Evolutionary conservation across 2,329 filamentous ascomycete genomes (phyloP).

Genomic region (Epichloe uncinata): DNA sequence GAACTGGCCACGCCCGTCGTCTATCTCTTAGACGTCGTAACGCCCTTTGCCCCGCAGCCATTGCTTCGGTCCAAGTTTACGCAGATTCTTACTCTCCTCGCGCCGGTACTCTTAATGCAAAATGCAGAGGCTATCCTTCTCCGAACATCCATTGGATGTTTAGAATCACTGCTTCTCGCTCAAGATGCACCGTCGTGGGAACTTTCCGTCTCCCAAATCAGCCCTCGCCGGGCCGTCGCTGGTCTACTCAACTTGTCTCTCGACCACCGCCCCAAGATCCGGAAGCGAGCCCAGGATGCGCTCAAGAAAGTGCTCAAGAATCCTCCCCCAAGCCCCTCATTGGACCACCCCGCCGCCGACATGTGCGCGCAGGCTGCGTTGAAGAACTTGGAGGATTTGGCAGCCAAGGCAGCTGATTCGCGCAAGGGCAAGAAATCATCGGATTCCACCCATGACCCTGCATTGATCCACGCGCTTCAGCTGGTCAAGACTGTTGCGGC

Average conservation of each 20-base stretch:
- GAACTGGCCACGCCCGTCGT: constrained; percentile 77
- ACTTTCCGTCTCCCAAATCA: constrained; percentile 66
- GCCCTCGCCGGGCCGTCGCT: constrained; percentile 75
- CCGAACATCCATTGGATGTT: constrained; percentile 76
- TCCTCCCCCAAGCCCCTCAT: constrained; percentile 82
- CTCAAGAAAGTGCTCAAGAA: constrained; percentile 69
- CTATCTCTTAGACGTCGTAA: constrained; percentile 89
- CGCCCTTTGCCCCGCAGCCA: constrained; percentile 68
- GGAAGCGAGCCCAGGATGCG: constrained; percentile 85
- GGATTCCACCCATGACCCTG: constrained; percentile 57
- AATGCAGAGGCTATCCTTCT: constrained; percentile 81
- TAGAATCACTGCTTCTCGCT: constrained; percentile 81
- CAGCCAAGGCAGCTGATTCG: constrained; percentile 44
- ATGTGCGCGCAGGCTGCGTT: constrained; percentile 91
- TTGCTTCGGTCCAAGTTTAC: constrained; percentile 91
- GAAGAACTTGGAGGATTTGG: constrained; percentile 63
- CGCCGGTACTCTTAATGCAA: constrained; percentile 64
- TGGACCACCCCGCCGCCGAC: constrained; percentile 89
- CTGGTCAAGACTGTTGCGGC: constrained; percentile 80
- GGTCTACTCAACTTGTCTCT: constrained; percentile 74
- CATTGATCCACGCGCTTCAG: constrained; percentile 82
- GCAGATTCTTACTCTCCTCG: constrained; percentile 77
- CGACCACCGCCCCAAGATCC: constrained; percentile 82
- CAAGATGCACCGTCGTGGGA: constrained; percentile 86
- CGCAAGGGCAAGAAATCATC: constrained; percentile 52